Percentiles rank a stretch among this genome's conserved stretches.
Conservation (phyloP, 2,329 filamentous ascomycete genomes). For the Penicillium sp. region DNA sequence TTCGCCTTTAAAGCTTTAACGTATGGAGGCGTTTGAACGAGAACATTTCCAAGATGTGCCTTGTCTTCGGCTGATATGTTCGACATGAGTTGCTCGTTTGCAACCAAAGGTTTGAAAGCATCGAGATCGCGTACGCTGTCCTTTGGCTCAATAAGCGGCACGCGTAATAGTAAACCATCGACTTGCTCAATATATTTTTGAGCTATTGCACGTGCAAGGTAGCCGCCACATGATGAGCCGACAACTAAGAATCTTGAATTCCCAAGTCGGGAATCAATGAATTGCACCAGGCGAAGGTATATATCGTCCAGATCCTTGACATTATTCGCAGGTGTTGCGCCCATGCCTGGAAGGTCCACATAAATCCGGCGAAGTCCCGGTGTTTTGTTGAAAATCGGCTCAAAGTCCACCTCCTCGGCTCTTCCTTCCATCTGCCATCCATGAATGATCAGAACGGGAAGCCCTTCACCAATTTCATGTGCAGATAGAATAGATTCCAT, state of each 20-base stretch:
- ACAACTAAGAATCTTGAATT: slow-evolving; percentile 19
- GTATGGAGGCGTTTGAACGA: slow-evolving; percentile 24
- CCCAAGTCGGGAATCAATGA: slow-evolving; percentile 22
- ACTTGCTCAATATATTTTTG: slow-evolving; percentile 21
- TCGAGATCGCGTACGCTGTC: slow-evolving; percentile 22
- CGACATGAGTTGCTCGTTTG: slow-evolving; percentile 20
- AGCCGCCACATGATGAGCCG: slow-evolving; percentile 25
- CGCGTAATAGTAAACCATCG: slow-evolving; percentile 23
- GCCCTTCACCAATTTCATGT: slow-evolving; percentile 21
- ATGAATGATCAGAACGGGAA: slow-evolving; percentile 24
- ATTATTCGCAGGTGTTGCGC: slow-evolving; percentile 20
- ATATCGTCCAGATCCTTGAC: slow-evolving; percentile 24
- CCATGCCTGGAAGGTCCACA: slow-evolving; percentile 27
- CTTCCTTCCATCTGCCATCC: slow-evolving; percentile 21
- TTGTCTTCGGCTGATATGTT: slow-evolving; percentile 17
- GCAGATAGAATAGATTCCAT: slow-evolving; percentile 17
- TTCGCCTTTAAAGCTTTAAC: slow-evolving; percentile 18
- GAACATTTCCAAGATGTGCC: slow-evolving; percentile 18
- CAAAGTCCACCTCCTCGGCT: slow-evolving; percentile 22
- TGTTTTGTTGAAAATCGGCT: slow-evolving; percentile 22
- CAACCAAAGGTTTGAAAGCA: slow-evolving; percentile 18
- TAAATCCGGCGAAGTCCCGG: slow-evolving; percentile 22
- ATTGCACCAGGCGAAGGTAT: slow-evolving; percentile 19
- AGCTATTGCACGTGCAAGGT: slow-evolving; percentile 24
- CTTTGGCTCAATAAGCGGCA: slow-evolving; percentile 23